phyloP scores from a whole-genome alignment of 2,329 filamentous ascomycete genomes.

The Xylariaceae sp. region DNA sequence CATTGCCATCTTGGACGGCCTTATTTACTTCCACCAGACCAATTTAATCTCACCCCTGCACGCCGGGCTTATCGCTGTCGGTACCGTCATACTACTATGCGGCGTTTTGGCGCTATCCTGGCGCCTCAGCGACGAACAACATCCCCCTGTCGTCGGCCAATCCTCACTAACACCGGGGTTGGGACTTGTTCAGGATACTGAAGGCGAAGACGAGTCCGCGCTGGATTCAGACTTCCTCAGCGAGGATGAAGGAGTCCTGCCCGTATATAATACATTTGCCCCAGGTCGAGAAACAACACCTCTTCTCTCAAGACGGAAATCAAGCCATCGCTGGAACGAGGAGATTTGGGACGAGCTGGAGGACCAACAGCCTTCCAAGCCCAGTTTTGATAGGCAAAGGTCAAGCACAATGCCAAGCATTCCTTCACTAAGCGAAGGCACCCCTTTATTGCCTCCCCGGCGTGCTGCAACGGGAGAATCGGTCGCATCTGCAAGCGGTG shows the following conservation, averaged over 20 bases:
- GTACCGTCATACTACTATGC: conserved; percentile 77
- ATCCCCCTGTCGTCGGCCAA: conserved; percentile 55
- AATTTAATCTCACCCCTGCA: conserved; percentile 71
- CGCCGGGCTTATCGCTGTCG: conserved; percentile 77
- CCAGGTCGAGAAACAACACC: conserved; percentile 37
- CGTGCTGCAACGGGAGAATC: conserved; percentile 29
- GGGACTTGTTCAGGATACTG: conserved; percentile 69
- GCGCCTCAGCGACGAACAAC: conserved; percentile 78
- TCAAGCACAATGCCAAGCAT: conserved; percentile 46
- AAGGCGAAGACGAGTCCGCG: conserved; percentile 56
- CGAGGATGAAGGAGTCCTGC: conserved; percentile 37
- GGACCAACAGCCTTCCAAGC: conserved; percentile 56
- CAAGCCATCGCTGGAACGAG: conserved; percentile 58
- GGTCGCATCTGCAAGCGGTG: conserved; percentile 26
- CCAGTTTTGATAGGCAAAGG: conserved; percentile 40
- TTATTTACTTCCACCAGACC: conserved; percentile 94
- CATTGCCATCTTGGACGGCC: conserved; percentile 90
- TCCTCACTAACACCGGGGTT: conserved; percentile 77
- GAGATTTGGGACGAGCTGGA: conserved; percentile 89
- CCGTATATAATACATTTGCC: conserved; percentile 48
- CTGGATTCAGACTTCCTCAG: conserved; percentile 46
- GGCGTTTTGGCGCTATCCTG: conserved; percentile 91
- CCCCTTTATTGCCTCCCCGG: conserved; percentile 36
- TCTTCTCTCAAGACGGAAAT: conserved; percentile 42
- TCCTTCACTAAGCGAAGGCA: conserved; percentile 35